Evolutionary conservation across 768 basidiomycete genomes (phyloP), one percentile per base, ranked within the genome.

Genomic region (Russula emetica): DNA sequence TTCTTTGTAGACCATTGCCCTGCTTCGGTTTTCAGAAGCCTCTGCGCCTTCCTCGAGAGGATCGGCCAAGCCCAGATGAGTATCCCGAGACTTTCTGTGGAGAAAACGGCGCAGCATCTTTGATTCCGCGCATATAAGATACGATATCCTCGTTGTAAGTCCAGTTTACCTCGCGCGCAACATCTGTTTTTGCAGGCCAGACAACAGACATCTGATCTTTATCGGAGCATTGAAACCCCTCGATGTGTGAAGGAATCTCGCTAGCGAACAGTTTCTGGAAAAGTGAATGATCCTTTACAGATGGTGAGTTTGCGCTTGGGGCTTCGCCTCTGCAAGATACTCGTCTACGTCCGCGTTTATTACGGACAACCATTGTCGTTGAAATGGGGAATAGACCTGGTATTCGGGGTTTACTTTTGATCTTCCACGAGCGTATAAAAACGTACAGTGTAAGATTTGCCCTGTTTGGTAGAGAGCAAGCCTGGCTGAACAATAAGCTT

Each of bases 401-500:
- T 63, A 28, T 20, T 24, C 42, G 8, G 42, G 24, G 55, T 36
- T n/a, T 50, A 55, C 10, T 20, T 14, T 20, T 55, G 14, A 3
- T 32, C 22, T 36, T 36, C n/a, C 40, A 14, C 18, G 38, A 40
- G 13, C 2, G 11, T 18, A 26, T 26, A 67, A 11, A 45, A 9
- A 63, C 81, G 71, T 70, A 90, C 92, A 1, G 83, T 74, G 71
- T 89, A 91, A 0, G 80, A 75, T 69, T 82, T 88, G 0, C 81
- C 82, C 34, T 82, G 76, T 70, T 90, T 87, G 3, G 88, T 92
- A 56, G 80, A 73, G n/a, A 96, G 75, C 8, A 81, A 75, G 2
- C 91, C 92, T 6, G 94, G 95, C 59, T 87, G 81, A 6, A 96
- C 79, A 54, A 94, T 77, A 66, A 86, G 85, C 70, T 88, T 86